Evolutionary conservation across 2,329 filamentous ascomycete genomes (phyloP), one percentile per base, ranked within the genome.

Genomic region (Thielaviopsis cerberus): DNA sequence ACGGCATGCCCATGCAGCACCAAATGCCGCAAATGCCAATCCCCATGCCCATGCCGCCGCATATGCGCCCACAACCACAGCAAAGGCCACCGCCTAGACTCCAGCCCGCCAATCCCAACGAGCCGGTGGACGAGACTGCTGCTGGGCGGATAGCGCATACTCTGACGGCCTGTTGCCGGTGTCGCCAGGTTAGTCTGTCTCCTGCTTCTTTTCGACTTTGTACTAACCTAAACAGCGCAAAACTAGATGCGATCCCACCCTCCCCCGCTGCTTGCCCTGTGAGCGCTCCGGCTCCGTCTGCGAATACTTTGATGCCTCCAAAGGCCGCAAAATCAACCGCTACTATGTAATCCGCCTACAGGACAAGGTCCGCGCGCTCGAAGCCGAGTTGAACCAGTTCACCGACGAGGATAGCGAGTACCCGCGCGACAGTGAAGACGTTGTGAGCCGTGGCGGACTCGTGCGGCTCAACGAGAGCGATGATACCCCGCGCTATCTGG

Each of bases 261-360:
- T 98, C 23, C 92, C 92, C 48, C 85, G 86, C 66, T 98, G 92
- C 70, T 79, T 88, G 20, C 90, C 91, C 23, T 98, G 92, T 73
- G 89, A 96, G 72, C 81, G 91, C 64, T 90, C 88, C 62, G 90
- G 90, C 66, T 88, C 89, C 27, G 79, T 82, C 61, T 98, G 92
- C 77, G 91, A 96, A 68, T 98, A 97, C 73, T 94, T 86, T 69
- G 92, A 98, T 71, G 88, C 89, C 27, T 78, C 85, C 55, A 92
- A 90, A 69, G 85, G 86, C 62, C 82, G 81, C 65, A 90, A 86
- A 67, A 88, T 97, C 65, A 87, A 88, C 62, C 83, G 92, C 62
- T 86, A 85, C 66, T 97, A 97, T 73, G 92, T 98, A 61, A 85
- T 96, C 61, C 86, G 85, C 64, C 80, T 98, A 24, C 89, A 95